These are phyloP conservation scores for Xylariaceae sp. DNA, from an alignment of 2,329 filamentous ascomycete genomes.

Conservation along the genomic window DNA sequence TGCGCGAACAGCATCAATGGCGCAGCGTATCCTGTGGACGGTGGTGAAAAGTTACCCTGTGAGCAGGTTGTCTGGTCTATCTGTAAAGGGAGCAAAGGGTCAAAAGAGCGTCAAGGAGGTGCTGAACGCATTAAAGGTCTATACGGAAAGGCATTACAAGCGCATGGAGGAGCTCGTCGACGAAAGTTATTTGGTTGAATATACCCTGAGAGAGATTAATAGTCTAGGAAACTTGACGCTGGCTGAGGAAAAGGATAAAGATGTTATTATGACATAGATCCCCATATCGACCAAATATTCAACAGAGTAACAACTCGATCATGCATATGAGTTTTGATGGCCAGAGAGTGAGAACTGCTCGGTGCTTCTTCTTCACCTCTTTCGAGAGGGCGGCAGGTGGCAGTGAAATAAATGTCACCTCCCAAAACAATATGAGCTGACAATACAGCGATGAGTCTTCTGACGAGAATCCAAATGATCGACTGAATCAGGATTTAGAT, in stretches of 20 bases:
- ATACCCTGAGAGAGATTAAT: conserved; percentile 91
- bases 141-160: conserved; percentile 90
- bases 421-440: no score
- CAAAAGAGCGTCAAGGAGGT: conserved; percentile 75
- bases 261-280: conserved; percentile 38
- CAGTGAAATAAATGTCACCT: no score
- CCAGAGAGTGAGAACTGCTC: no score
- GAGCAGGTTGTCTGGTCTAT: conserved; percentile 68
- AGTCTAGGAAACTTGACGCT: conserved; percentile 42
- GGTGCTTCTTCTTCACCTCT: no score
- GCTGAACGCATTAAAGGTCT: conserved; percentile 78
- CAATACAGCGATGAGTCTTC: no score
- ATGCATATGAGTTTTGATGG: no score
- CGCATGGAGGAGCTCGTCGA: conserved; percentile 85
- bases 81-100: conserved; percentile 52
- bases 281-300: no score
- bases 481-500: no score
- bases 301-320: no score
- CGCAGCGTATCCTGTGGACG: conserved; percentile 78
- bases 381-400: no score
- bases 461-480: no score
- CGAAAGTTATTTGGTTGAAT: conserved; percentile 91
- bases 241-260: conserved; percentile 36
- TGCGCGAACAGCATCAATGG: conserved; percentile 76
- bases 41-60: conserved; percentile 79